Evolutionary conservation across 2,329 filamentous ascomycete species (phyloP).

Genomic region (Metarhizium humberi): DNA sequence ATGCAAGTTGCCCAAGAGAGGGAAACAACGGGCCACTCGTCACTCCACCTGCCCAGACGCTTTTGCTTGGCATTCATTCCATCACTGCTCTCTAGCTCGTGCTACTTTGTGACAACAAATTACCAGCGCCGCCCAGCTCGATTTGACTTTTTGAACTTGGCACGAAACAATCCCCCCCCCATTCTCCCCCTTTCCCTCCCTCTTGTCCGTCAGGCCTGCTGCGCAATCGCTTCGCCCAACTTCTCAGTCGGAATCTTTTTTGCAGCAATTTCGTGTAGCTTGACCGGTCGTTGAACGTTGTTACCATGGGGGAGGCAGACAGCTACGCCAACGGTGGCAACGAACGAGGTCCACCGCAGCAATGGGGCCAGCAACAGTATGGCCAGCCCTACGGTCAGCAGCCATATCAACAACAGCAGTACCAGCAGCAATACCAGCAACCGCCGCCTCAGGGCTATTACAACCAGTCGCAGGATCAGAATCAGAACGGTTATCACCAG

Average conservation of each 20-base stretch:
- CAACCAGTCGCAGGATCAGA: slow-evolving; percentile 11
- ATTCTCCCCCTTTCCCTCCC: background rate
- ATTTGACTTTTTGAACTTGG: background rate
- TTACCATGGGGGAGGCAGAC: slow-evolving; percentile 26
- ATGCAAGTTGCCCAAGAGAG: too few relatives aligned
- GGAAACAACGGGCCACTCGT: too few relatives aligned
- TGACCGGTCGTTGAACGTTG: background rate
- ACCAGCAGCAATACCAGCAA: slow-evolving; percentile 5
- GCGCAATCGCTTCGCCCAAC: background rate
- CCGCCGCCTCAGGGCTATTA: slow-evolving; percentile 10
- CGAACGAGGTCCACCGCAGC: slow-evolving; percentile 9
- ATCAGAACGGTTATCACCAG: slow-evolving; percentile 14
- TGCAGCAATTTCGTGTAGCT: background rate
- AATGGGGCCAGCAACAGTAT: slow-evolving; percentile 9
- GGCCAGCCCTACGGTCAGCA: slow-evolving; percentile 7
- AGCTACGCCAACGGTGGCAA: slow-evolving; percentile 18
- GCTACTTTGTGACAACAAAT: too few relatives aligned
- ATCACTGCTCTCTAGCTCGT: too few relatives aligned
- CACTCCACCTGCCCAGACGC: too few relatives aligned
- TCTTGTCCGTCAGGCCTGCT: background rate
- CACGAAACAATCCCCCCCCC: background rate
- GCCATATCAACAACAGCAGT: slow-evolving; percentile 1
- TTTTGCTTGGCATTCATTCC: too few relatives aligned
- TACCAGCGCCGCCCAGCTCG: background rate
- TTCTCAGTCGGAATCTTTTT: background rate